Evolutionary conservation across 371 early-diverging fungal genomes (phyloP).

Genomic region (Zychaea mexicana): DNA sequence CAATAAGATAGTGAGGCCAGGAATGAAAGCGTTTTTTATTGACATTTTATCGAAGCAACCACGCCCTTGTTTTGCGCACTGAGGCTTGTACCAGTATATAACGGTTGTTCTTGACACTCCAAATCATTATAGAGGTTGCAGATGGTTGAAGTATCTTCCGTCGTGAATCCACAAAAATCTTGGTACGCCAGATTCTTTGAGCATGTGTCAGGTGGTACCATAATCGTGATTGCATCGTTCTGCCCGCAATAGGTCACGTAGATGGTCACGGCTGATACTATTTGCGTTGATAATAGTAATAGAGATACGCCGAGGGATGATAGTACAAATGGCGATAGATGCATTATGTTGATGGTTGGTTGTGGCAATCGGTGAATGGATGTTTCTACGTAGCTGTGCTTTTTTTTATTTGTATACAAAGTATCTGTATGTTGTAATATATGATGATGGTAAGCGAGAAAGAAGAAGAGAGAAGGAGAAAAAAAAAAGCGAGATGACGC

Average conservation of each 20-base stretch:
- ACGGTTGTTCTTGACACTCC: neutral
- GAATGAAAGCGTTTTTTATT: neutral
- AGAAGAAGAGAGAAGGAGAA: no score
- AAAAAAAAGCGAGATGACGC: no score
- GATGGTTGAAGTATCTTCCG: neutral
- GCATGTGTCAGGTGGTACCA: neutral
- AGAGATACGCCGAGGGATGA: neutral
- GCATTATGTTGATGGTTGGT: neutral
- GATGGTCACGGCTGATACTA: neutral
- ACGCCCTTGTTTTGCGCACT: neutral
- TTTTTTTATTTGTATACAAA: no score
- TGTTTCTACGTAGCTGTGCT: no score
- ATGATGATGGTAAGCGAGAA: no score
- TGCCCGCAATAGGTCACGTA: neutral
- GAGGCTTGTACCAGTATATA: neutral
- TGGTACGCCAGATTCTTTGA: neutral
- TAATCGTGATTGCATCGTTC: neutral
- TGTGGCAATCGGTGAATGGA: no score
- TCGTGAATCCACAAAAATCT: neutral
- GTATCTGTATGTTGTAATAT: no score
- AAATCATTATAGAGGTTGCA: neutral
- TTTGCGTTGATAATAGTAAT: neutral
- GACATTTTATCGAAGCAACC: neutral
- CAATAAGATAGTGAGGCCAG: no score
- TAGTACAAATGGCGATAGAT: neutral